A percentile compares a stretch with the other conserved stretches of the same genome.
phyloP scores from a whole-genome alignment of 2,329 filamentous ascomycete genomes.

The Epichloe sp. region DNA sequence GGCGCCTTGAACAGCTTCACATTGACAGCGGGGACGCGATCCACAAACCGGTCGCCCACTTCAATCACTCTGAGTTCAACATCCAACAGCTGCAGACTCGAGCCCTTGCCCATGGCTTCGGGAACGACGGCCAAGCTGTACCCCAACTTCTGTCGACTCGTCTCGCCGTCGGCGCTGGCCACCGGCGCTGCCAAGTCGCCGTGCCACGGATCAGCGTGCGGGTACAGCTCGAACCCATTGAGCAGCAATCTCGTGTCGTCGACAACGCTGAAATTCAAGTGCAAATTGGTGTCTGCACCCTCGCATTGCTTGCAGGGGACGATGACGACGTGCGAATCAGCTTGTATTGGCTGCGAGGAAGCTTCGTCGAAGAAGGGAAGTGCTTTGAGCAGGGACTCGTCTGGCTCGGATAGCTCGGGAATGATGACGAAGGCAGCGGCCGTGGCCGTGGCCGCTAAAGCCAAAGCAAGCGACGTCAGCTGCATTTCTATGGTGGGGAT shows the following conservation, averaged over 20 bases:
- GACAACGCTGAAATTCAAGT: constrained; percentile 42
- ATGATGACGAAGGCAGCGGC: constrained; percentile 39
- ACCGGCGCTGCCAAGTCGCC: constrained; percentile 33
- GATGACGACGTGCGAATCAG: constrained; percentile 27
- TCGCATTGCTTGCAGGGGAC: constrained; percentile 43
- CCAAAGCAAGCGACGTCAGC: constrained; percentile 18
- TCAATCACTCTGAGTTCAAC: constrained; percentile 47
- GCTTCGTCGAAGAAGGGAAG: constrained; percentile 23
- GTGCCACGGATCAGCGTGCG: constrained; percentile 32
- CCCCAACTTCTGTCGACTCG: constrained; percentile 30
- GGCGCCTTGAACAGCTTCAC: constrained; percentile 49
- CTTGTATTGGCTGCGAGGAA: constrained; percentile 22
- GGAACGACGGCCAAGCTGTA: constrained; percentile 33
- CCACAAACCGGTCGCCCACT: constrained; percentile 42
- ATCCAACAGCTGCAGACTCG: constrained; percentile 36
- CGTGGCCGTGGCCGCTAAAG: constrained; percentile 20
- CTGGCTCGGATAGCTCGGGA: constrained; percentile 31
- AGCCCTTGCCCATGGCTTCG: constrained; percentile 34
- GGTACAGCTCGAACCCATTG: constrained; percentile 50
- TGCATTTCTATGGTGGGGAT: constrained; percentile 15
- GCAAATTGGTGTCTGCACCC: constrained; percentile 30
- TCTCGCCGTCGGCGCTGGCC: constrained; percentile 24
- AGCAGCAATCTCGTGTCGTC: constrained; percentile 36
- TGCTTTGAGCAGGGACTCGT: constrained; percentile 28
- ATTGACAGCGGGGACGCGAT: constrained; percentile 40